Conservation (phyloP, 2,329 filamentous ascomycete genomes). For the Botrytis hyacinthi region DNA sequence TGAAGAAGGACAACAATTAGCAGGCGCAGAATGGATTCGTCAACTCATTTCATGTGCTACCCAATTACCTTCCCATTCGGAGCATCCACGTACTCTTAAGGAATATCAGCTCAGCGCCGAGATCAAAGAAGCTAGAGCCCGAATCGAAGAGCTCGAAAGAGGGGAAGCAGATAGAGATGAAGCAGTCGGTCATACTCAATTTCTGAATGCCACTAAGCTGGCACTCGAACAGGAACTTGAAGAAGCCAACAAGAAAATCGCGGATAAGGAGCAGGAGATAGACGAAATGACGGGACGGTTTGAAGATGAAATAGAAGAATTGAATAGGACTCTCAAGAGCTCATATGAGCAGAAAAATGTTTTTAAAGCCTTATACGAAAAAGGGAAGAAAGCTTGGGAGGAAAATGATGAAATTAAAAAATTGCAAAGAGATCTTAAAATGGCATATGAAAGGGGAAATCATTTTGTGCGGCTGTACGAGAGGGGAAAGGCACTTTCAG, state of each 20-base stretch:
- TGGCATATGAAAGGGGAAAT: not conserved
- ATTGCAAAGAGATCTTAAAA: not conserved
- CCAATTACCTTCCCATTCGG: not conserved
- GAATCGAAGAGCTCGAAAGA: conserved; percentile 1
- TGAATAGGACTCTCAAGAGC: not conserved
- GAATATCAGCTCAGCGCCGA: not conserved
- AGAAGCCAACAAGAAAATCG: not conserved
- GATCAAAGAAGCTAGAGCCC: not conserved
- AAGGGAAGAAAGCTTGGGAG: not conserved
- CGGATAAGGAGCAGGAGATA: not conserved
- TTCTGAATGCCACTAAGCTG: not conserved
- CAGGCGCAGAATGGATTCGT: conserved; percentile 17
- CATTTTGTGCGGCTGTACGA: not conserved
- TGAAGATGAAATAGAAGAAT: conserved; percentile 11
- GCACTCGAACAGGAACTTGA: not conserved
- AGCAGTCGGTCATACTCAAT: no score
- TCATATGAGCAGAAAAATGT: not conserved
- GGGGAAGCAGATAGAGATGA: not conserved
- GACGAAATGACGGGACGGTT: not conserved
- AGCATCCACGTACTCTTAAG: not conserved
- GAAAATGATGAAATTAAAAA: not conserved
- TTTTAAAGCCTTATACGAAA: not conserved
- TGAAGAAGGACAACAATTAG: not conserved
- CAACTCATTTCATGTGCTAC: conserved; percentile 6
- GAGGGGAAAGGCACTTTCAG: conserved; percentile 4